Conservation (phyloP, 805 yeast genomes). For the Novakomyces olei region DNA sequence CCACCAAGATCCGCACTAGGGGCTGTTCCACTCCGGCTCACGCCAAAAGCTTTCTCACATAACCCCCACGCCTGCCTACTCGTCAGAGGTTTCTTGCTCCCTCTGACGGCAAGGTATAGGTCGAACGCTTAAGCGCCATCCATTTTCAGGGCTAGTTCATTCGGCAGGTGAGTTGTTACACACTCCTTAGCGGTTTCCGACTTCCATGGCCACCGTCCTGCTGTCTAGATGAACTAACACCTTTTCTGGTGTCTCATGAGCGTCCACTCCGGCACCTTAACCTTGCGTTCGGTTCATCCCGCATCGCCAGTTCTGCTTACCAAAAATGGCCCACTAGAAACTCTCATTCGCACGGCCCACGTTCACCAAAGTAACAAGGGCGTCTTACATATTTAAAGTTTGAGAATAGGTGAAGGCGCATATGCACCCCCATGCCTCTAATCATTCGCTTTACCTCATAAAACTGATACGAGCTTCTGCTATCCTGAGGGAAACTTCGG, state of each 20-base stretch:
- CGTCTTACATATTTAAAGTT: constrained; percentile 23
- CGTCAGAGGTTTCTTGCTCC: constrained; percentile 19
- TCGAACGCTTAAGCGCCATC: constrained; percentile 22
- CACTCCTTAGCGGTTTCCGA: constrained; percentile 25
- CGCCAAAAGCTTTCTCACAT: constrained; percentile 22
- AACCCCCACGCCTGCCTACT: constrained; percentile 24
- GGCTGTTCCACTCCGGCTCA: constrained; percentile 22
- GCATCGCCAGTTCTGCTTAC: constrained; percentile 28
- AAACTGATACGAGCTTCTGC: constrained; percentile 23
- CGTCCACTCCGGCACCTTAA: constrained; percentile 23
- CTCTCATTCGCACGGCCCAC: constrained; percentile 22
- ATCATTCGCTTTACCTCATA: constrained; percentile 23
- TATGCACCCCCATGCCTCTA: constrained; percentile 22
- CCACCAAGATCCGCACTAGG: constrained; percentile 24
- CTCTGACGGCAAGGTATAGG: constrained; percentile 23
- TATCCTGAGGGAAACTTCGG: constrained; percentile 24
- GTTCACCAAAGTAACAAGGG: constrained; percentile 22
- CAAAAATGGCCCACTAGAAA: constrained; percentile 26
- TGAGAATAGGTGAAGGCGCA: constrained; percentile 21
- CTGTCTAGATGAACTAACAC: constrained; percentile 19
- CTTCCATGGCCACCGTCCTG: constrained; percentile 35
- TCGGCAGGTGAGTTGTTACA: constrained; percentile 31
- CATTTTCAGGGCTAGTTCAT: constrained; percentile 18
- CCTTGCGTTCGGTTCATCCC: constrained; percentile 24
- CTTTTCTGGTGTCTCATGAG: constrained; percentile 26